Evolutionary conservation across 2,329 filamentous ascomycete genomes (phyloP).

Genomic region (Fusarium napiforme): DNA sequence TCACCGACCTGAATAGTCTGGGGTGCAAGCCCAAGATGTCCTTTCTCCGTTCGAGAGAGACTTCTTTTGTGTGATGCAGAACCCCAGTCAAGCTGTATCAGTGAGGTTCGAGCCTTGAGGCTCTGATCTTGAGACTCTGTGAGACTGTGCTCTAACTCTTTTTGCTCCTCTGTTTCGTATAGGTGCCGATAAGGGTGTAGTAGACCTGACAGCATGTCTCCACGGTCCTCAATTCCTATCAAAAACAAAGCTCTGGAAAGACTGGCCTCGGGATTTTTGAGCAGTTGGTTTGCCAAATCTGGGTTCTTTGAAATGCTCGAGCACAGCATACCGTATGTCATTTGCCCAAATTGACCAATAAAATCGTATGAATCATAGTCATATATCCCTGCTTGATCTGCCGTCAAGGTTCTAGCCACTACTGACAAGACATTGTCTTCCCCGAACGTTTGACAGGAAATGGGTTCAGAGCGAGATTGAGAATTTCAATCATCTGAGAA

Average conservation of each 20-base stretch:
- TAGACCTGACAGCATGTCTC: neutral
- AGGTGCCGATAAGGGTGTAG: neutral
- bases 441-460: neutral
- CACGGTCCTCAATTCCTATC: neutral
- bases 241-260: neutral
- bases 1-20: neutral
- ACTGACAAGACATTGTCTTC: neutral
- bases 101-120: neutral
- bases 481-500: neutral
- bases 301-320: neutral
- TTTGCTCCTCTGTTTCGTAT: neutral
- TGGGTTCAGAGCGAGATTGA: neutral
- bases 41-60: neutral
- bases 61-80: neutral
- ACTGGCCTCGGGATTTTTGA: neutral
- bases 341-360: neutral
- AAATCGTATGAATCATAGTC: neutral
- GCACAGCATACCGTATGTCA: neutral
- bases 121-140: neutral
- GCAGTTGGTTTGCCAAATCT: neutral
- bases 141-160: neutral
- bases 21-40: neutral
- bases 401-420: neutral
- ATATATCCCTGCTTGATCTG: neutral
- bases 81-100: neutral